Conservation (phyloP, 73 alveolate species). For the Effrenium voratum region DNA sequence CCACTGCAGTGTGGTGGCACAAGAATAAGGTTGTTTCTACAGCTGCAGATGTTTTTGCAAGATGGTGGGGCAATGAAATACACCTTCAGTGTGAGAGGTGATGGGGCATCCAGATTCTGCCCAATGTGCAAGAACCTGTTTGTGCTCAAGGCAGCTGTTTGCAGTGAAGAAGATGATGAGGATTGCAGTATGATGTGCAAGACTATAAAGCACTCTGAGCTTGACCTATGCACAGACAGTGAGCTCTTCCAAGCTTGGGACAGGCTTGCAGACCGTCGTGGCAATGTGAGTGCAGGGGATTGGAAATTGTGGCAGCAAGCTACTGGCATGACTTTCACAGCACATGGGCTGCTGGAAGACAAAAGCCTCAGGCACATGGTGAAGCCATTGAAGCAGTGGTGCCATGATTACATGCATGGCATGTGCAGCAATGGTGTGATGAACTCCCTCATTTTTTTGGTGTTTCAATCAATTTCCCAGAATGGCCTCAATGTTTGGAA, state of each 20-base stretch:
- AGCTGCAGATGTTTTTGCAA: not conserved
- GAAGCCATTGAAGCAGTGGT: not conserved
- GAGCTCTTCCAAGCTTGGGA: not conserved
- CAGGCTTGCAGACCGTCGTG: not conserved
- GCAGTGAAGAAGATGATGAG: not conserved
- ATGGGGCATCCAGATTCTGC: not conserved
- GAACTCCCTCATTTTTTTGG: not conserved
- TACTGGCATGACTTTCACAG: slow-evolving; percentile 2
- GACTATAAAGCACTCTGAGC: not conserved
- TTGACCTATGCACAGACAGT: not conserved
- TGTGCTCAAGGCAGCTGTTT: not conserved
- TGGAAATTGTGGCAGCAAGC: slow-evolving; percentile 11
- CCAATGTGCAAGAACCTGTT: not conserved
- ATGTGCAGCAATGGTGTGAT: not conserved
- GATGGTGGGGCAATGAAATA: slow-evolving; percentile 2
- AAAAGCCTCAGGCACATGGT: not conserved
- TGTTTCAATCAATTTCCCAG: not conserved
- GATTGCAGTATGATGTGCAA: not conserved
- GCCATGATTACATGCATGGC: slow-evolving; percentile 29
- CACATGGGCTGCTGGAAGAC: not conserved
- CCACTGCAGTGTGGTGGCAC: not conserved
- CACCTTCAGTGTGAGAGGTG: not conserved
- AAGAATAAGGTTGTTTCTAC: not conserved
- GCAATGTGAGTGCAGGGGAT: not conserved
- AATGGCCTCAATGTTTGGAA: not conserved